Base-by-base conservation (phyloP, 495 filamentous ascomycete species). In the Pyrenula aspistea region DNA sequence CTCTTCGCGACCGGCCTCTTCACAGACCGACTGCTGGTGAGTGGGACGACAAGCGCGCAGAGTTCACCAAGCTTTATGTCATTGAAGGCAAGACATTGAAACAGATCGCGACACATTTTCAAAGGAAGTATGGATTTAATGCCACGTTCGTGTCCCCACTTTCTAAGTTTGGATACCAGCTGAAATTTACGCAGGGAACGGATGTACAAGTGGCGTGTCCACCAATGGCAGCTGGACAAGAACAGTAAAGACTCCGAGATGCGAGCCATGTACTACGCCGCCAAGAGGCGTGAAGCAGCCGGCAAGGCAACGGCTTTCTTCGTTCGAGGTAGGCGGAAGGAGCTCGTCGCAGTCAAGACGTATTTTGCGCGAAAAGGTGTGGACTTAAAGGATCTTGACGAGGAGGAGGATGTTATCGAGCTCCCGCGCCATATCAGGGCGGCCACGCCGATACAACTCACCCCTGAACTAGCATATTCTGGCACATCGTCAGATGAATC, bases 221-320 rank as follows among this genome's bases (percentile, higher is more conserved):
- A 52, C 53, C 22, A 50, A 0, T 58, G 57, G 57, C 51, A 50
- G 15, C 22, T 58, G 3, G 57, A 58, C 36, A 58, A 58, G 57
- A 58, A 58, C 25, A 50, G 48, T 15, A 58, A 58, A 24, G 57
- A 58, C 22, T 22, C 53, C 21, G 57, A 58, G 23, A 58, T 58
- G 57, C 22, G 53, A 20, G 24, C 57, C 2, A 55, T 58, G 25
- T 52, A 52, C 53, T 25, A 24, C 12, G 25, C 25, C 10, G 49
- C 51, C 11, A 31, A 49, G 10, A 24, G 22, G 56, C 10, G 56
- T 10, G 25, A 52, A n/a, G 22, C 21, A n/a, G 48, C 52, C 22
- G 56, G 56, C 21, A 57, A 57, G 24, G 12, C 22, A 21, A 54
- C 22, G 20, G 22, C 20, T 12, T 57, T 57, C 25, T 54, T 52